Conservation (phyloP, 768 basidiomycete species). For the Lyophyllum shimeji region DNA sequence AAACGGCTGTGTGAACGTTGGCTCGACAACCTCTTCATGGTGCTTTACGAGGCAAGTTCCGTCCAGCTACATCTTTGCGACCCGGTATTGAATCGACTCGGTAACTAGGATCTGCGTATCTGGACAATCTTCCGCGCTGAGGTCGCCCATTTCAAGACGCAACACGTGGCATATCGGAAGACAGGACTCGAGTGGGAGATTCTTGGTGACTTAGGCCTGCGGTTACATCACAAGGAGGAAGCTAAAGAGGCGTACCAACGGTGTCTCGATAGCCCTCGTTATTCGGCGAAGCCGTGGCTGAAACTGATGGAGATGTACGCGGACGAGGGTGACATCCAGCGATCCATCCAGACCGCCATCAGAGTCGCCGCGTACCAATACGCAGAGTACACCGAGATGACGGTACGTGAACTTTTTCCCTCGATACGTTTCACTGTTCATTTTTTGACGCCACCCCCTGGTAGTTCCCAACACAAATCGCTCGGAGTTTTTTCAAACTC, state of each 20-base stretch:
- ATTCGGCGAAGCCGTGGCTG: conserved; percentile 90
- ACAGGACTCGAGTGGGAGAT: conserved; percentile 99
- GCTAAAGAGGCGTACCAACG: conserved; percentile 98
- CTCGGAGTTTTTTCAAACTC: conserved; percentile 89
- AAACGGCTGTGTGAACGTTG: conserved; percentile 97
- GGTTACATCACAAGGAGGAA: conserved; percentile 97
- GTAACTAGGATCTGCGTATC: conserved; percentile 80
- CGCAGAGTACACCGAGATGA: conserved; percentile 87
- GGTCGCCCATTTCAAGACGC: conserved; percentile 97
- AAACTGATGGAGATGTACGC: conserved; percentile 95
- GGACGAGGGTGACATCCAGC: conserved; percentile 93
- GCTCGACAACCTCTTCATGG: conserved; percentile 98
- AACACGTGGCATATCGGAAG: conserved; percentile 97
- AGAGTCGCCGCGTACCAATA: conserved; percentile 91
- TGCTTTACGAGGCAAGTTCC: conserved; percentile 82
- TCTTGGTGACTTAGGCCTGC: conserved; percentile 87
- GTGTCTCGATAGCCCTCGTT: conserved; percentile 83
- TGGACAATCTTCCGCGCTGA: conserved; percentile 99
- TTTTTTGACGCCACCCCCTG: conserved; percentile 5
- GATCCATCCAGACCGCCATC: conserved; percentile 89
- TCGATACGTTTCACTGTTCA: neutral
- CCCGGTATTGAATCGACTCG: neutral
- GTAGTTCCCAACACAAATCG: conserved; percentile 91
- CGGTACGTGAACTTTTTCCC: conserved; percentile 48
- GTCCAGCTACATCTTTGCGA: neutral